Conservation (phyloP, 2,329 filamentous ascomycete genomes). For the Scolecobasidium constrictum region DNA sequence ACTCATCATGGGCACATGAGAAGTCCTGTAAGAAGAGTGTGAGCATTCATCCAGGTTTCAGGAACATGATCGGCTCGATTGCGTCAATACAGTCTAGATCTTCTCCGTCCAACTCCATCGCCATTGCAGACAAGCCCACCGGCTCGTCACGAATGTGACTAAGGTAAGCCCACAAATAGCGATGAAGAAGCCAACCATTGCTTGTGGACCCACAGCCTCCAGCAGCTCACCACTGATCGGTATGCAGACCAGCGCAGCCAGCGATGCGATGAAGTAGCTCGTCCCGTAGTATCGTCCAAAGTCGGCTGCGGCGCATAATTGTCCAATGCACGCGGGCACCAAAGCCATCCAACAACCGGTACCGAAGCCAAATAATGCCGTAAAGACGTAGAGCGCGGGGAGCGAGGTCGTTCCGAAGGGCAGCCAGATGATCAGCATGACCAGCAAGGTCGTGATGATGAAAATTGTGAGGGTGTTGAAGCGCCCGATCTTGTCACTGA, state of each 20-base stretch:
- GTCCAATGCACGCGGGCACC: slow-evolving; percentile 6
- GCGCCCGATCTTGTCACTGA: slow-evolving; percentile 44
- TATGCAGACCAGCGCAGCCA: slow-evolving; percentile 25
- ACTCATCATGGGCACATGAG: too few relatives aligned
- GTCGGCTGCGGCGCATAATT: slow-evolving; percentile 5
- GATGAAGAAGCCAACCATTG: slow-evolving; percentile 25
- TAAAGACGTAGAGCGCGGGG: slow-evolving; percentile 15
- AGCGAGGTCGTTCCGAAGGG: slow-evolving; percentile 22
- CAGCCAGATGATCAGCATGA: slow-evolving; percentile 7
- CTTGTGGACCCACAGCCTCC: slow-evolving; percentile 20
- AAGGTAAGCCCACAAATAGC: slow-evolving; percentile 21
- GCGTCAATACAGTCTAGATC: slow-evolving; percentile 9
- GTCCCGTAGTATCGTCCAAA: slow-evolving; percentile 8
- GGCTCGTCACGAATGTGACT: slow-evolving; percentile 20
- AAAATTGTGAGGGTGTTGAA: slow-evolving; percentile 39
- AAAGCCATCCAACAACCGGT: slow-evolving; percentile 9
- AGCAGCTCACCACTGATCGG: slow-evolving; percentile 25
- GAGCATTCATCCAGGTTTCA: too few relatives aligned
- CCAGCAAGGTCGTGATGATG: slow-evolving; percentile 1
- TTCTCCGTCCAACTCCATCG: slow-evolving; percentile 19
- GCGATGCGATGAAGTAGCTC: slow-evolving; percentile 22
- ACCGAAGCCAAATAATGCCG: slow-evolving; percentile 8
- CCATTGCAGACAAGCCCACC: slow-evolving; percentile 24
- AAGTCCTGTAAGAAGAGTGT: too few relatives aligned
- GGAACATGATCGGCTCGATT: too few relatives aligned